Conservation (phyloP, 805 yeast genomes). For the Vanderwaltozyma tropicalis region DNA sequence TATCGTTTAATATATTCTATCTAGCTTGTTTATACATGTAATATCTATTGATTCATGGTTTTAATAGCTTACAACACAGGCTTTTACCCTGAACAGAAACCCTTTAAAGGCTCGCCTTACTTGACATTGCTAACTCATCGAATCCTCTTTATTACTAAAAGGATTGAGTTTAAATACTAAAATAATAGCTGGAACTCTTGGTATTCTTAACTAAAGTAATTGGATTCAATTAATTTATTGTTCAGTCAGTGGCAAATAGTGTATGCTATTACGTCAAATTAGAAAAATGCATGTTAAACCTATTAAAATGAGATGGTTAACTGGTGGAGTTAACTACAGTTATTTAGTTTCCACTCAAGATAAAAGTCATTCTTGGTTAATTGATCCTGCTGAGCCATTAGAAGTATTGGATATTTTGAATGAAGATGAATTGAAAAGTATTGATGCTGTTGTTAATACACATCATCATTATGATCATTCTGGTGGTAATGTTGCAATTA, state of each 20-base stretch:
- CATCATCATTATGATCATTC: conserved; percentile 95
- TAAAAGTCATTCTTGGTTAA: conserved; percentile 61
- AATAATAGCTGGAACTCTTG: not conserved
- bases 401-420: conserved; percentile 46
- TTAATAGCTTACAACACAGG: no score
- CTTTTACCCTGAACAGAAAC: no score
- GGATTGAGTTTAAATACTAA: not conserved
- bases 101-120: no score
- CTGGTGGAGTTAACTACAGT: conserved; percentile 76
- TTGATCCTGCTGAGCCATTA: conserved; percentile 84
- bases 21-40: no score
- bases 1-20: no score
- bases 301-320: conserved; percentile 90
- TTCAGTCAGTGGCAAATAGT: no score
- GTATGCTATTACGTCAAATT: not conserved
- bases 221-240: not conserved
- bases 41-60: no score
- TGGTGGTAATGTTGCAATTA: conserved; percentile 55
- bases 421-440: conserved; percentile 33
- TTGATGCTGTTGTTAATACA: conserved; percentile 79
- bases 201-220: not conserved
- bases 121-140: no score
- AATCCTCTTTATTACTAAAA: no score
- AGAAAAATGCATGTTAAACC: conserved; percentile 70
- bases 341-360: conserved; percentile 57